Percentiles rank a stretch among this genome's conserved stretches.
phyloP scores from a whole-genome alignment of 1,284 basidiomycete species.

The Gymnopus androsaceus region DNA sequence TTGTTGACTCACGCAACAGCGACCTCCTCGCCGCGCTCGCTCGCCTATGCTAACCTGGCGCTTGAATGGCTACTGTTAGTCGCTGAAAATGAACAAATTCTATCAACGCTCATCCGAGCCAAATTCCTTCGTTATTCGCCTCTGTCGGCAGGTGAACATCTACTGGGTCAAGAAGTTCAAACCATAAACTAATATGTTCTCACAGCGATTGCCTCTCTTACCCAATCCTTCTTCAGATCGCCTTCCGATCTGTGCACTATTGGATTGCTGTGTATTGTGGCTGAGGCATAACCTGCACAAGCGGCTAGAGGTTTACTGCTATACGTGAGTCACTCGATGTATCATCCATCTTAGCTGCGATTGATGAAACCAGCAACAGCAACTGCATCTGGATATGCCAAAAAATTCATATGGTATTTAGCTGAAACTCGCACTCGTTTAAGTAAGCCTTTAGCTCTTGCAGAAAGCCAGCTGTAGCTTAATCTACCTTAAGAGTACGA shows the following conservation, averaged over 20 bases:
- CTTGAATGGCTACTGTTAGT: slow-evolving; percentile 53
- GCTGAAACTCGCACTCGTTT: slow-evolving; percentile 52
- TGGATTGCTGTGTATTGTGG: slow-evolving; percentile 71
- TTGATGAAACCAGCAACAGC: slow-evolving; percentile 31
- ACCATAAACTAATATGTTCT: neutral
- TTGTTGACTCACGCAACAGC: slow-evolving; percentile 64
- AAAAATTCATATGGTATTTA: slow-evolving; percentile 55
- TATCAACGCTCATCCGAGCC: slow-evolving; percentile 47
- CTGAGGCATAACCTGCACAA: slow-evolving; percentile 67
- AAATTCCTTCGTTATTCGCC: slow-evolving; percentile 39
- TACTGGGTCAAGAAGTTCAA: neutral
- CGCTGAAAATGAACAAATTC: too few species aligned
- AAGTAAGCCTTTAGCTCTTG: slow-evolving; percentile 37
- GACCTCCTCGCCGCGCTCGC: slow-evolving; percentile 52
- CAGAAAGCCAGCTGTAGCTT: neutral
- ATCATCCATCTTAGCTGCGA: slow-evolving; percentile 1
- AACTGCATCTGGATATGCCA: slow-evolving; percentile 56
- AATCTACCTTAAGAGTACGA: slow-evolving; percentile 51
- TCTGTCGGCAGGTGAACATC: slow-evolving; percentile 60
- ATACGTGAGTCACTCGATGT: slow-evolving; percentile 41
- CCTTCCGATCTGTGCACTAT: slow-evolving; percentile 52
- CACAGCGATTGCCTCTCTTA: slow-evolving; percentile 53
- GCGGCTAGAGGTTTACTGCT: slow-evolving; percentile 54
- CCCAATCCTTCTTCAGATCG: slow-evolving; percentile 39
- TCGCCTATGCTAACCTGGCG: slow-evolving; percentile 59